Evolutionary conservation across 352 stramenopile species (phyloP), one percentile per base, ranked within the genome.

Genomic region (Pythium aquatile): DNA sequence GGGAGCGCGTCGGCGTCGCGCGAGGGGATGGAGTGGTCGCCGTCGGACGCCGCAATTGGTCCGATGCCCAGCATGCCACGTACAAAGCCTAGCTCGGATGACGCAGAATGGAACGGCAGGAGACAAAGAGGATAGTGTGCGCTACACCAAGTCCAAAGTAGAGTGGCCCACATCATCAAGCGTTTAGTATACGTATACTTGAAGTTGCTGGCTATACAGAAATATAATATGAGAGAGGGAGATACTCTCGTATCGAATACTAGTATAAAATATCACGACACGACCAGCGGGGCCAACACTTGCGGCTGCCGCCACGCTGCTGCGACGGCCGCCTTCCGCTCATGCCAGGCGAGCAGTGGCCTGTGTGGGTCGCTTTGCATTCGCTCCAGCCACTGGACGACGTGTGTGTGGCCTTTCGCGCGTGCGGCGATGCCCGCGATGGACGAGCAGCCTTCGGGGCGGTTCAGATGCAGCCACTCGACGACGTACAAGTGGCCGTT

Each of bases 381-480:
- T 1, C 24, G 39, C 42, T 67, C 51, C 0, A 67, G 52, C 61
- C 61, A 67, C 20, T 42, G 28, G 0, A 67, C 37, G 8, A 67
- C 20, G 32, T 61, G 52, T 6, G 35, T n/a, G 29, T 67, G 51
- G 14, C 61, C 61, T 8, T 67, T 61, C 7, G 29, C n/a, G 5
- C 10, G 17, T 30, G 61, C 61, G 5, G 32, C 53, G 2, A 39
- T 30, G 28, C 47, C 26, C 24, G 62, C 62, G 13, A 63, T 14
- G 7, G 62, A 58, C 32, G 62, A 55, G 24, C 62, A 68, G 13
- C 62, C 62, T 28, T 68, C 62, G 24, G 20, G 53, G 30, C 62
- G 62, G 62, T 68, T 35, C 32, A 56, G 6, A 54, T 68, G 62
- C 2, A 68, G 55, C 62, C 62, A 68, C 54, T 24, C 4, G 16